phyloP scores from a whole-genome alignment of 805 yeast genomes.

The Allodekkera sacchari region DNA sequence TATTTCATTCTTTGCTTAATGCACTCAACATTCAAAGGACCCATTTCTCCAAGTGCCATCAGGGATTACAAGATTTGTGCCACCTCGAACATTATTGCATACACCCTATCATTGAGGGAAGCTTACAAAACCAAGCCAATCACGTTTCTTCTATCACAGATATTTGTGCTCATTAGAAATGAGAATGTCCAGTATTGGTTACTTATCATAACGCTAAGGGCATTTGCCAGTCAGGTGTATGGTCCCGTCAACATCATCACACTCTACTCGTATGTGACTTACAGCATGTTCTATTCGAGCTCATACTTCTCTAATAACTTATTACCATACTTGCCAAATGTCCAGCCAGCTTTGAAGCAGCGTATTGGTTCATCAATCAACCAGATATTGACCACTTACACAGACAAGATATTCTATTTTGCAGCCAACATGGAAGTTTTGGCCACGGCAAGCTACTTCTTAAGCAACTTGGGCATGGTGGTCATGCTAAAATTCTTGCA shows the following conservation, averaged over 20 bases:
- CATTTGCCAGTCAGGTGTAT: conserved; percentile 17
- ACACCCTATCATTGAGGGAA: conserved; percentile 54
- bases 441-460: conserved; percentile 29
- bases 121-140: conserved; percentile 36
- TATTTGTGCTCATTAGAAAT: conserved; percentile 29
- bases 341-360: conserved; percentile 18
- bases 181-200: conserved; percentile 60
- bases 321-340: conserved; percentile 40
- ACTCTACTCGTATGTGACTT: conserved; percentile 53
- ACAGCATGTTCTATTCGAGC: conserved; percentile 56
- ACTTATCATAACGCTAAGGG: conserved; percentile 30
- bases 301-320: conserved; percentile 47
- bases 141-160: conserved; percentile 20
- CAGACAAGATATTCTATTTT: conserved; percentile 33
- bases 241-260: conserved; percentile 26
- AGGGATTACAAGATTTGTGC: conserved; percentile 36
- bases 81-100: conserved; percentile 48
- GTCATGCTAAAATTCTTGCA: conserved; percentile 27
- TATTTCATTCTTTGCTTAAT: conserved; percentile 32
- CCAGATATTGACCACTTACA: conserved; percentile 28
- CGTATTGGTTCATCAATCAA: conserved; percentile 23
- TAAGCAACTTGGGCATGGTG: conserved; percentile 35
- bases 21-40: conserved; percentile 33
- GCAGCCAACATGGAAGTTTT: conserved; percentile 43
- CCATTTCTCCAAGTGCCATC: conserved; percentile 20